Conservation (phyloP, 495 filamentous ascomycete genomes). For the Cladorrhinum samala region DNA sequence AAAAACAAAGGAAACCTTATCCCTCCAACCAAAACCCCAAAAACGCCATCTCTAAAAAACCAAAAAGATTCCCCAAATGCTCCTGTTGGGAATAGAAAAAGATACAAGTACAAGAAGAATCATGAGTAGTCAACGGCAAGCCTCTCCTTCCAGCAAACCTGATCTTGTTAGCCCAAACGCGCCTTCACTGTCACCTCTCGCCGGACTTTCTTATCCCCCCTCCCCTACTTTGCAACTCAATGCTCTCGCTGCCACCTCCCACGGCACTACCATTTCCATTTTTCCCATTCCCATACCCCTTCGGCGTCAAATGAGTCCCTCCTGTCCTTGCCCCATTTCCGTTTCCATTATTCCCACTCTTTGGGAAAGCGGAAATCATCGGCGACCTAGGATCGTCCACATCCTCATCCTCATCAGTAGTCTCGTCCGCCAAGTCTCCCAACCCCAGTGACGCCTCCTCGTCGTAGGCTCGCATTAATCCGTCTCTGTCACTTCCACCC, state of each 20-base stretch:
- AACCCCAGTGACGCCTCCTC: slow-evolving; percentile 59
- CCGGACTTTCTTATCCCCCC: slow-evolving; percentile 27
- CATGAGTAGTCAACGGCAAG: too few species aligned
- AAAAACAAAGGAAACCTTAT: too few species aligned
- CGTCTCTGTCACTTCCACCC: slow-evolving; percentile 62
- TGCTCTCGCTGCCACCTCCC: not conserved
- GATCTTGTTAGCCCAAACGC: not conserved
- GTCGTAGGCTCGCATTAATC: slow-evolving; percentile 78
- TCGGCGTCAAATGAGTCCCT: slow-evolving; percentile 10
- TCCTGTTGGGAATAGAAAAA: too few species aligned
- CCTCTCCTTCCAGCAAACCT: too few species aligned
- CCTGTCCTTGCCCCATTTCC: slow-evolving; percentile 11
- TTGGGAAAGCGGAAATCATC: slow-evolving; percentile 24
- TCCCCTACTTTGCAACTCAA: slow-evolving; percentile 40
- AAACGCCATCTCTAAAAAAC: too few species aligned
- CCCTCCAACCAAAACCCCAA: too few species aligned
- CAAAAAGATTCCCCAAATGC: too few species aligned
- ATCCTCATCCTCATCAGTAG: slow-evolving; percentile 53
- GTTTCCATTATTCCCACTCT: slow-evolving; percentile 11
- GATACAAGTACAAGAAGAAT: too few species aligned
- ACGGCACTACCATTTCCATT: slow-evolving; percentile 10
- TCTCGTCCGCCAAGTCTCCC: slow-evolving; percentile 63
- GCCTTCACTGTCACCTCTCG: slow-evolving; percentile 15
- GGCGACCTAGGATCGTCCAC: slow-evolving; percentile 27
- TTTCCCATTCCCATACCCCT: slow-evolving; percentile 27